Conservation (phyloP, 345 rosid genomes). For the Pseudoturritis turrita region DNA sequence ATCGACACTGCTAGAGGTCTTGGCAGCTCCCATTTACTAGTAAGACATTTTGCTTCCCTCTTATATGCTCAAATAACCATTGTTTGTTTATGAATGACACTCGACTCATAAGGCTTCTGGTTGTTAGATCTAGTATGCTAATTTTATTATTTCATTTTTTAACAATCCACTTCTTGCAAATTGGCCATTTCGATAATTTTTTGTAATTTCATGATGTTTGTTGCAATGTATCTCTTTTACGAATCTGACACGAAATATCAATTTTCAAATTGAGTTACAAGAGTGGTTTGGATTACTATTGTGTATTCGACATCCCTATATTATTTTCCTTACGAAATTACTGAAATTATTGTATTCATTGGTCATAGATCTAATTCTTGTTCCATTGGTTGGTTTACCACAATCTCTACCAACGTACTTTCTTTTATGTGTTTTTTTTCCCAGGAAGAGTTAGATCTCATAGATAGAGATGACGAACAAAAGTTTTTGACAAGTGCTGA, state of each 20-base stretch:
- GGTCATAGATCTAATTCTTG: neutral
- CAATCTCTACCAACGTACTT: neutral
- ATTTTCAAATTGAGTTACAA: neutral
- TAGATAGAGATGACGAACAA: conserved; percentile 72
- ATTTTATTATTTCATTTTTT: neutral
- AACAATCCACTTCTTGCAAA: neutral
- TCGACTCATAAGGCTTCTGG: neutral
- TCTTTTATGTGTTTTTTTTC: conserved; percentile 1
- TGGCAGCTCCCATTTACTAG: conserved; percentile 55
- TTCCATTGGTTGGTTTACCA: neutral
- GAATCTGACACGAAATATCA: neutral
- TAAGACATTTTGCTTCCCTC: conserved; percentile 40
- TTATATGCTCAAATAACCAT: neutral
- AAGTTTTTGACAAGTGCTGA: conserved; percentile 72
- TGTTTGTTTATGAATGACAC: neutral
- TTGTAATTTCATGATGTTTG: neutral
- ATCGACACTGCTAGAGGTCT: conserved; percentile 81
- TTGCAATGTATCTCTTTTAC: neutral
- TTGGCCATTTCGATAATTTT: neutral
- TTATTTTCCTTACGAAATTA: neutral
- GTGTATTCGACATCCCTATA: neutral
- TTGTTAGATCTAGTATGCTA: neutral
- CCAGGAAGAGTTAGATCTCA: conserved; percentile 74
- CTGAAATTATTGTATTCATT: neutral
- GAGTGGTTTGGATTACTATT: neutral